phyloP scores from a whole-genome alignment of 2,329 filamentous ascomycete species.

The Aspergillus novofumigatus region DNA sequence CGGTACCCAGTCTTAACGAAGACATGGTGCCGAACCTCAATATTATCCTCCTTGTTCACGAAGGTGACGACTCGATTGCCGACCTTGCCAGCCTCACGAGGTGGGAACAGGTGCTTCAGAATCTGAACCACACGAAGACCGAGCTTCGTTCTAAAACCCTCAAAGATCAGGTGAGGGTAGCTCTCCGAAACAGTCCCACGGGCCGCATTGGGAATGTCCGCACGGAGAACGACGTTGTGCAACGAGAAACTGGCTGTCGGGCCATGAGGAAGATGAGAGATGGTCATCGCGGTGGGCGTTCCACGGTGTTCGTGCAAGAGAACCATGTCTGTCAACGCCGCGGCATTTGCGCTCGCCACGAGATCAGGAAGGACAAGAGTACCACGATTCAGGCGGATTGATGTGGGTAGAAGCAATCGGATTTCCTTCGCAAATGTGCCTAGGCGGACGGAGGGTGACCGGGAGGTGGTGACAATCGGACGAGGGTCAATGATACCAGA shows the following conservation, averaged over 20 bases:
- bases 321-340: conserved; percentile 78
- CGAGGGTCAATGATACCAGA: conserved; percentile 89
- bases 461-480: conserved; percentile 83
- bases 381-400: conserved; percentile 84
- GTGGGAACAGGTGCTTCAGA: conserved; percentile 90
- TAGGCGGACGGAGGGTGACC: conserved; percentile 79
- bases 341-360: conserved; percentile 73
- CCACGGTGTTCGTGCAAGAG: conserved; percentile 90
- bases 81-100: conserved; percentile 77
- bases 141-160: conserved; percentile 79
- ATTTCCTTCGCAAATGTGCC: conserved; percentile 93
- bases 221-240: conserved; percentile 87
- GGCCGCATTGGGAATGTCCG: conserved; percentile 85
- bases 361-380: conserved; percentile 84
- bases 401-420: conserved; percentile 74
- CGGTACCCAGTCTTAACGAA: conserved; percentile 92
- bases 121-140: conserved; percentile 83
- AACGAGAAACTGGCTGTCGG: conserved; percentile 83
- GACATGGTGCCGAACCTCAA: conserved; percentile 89
- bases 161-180: conserved; percentile 93
- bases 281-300: conserved; percentile 81
- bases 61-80: conserved; percentile 89
- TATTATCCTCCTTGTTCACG: conserved; percentile 81
- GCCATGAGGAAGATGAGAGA: conserved; percentile 84
- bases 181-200: conserved; percentile 86